Percentiles rank a stretch among this genome's conserved stretches.
These are phyloP conservation scores for Quercus bicolor DNA, from an alignment of 306 rosid species.

Conservation along the genomic window DNA sequence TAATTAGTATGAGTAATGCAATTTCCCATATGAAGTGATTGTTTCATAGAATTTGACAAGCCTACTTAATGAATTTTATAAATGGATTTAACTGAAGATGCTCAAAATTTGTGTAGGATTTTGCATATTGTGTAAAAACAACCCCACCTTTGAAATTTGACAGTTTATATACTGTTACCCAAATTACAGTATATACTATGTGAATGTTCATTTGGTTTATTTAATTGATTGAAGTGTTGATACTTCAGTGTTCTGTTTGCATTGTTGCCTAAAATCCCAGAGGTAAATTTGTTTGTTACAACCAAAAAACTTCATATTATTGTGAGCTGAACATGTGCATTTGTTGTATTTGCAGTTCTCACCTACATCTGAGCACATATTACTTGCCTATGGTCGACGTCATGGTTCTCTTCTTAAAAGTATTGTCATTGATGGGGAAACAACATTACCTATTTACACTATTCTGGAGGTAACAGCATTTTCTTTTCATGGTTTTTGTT, in stretches of 20 bases:
- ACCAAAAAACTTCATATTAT: neutral
- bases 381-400: slow-evolving; percentile 63
- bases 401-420: slow-evolving; percentile 65
- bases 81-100: neutral
- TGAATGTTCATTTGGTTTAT: slow-evolving; percentile 4
- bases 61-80: neutral
- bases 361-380: slow-evolving; percentile 58
- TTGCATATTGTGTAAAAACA: neutral
- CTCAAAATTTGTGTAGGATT: neutral
- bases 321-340: slow-evolving; percentile 22
- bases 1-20: neutral
- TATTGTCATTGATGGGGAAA: slow-evolving; percentile 89
- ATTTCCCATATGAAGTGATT: neutral
- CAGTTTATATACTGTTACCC: neutral
- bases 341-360: slow-evolving; percentile 41
- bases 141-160: neutral
- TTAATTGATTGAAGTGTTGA: neutral
- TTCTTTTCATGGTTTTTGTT: neutral
- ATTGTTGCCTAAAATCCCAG: neutral
- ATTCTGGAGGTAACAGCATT: slow-evolving; percentile 76
- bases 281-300: slow-evolving; percentile 3
- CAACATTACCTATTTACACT: slow-evolving; percentile 90
- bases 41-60: neutral
- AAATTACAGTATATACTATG: neutral
- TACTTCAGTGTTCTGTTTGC: neutral